Evolutionary conservation across 805 yeast genomes (phyloP), one percentile per base, ranked within the genome.

Genomic region (Metschnikowia gruessii): DNA sequence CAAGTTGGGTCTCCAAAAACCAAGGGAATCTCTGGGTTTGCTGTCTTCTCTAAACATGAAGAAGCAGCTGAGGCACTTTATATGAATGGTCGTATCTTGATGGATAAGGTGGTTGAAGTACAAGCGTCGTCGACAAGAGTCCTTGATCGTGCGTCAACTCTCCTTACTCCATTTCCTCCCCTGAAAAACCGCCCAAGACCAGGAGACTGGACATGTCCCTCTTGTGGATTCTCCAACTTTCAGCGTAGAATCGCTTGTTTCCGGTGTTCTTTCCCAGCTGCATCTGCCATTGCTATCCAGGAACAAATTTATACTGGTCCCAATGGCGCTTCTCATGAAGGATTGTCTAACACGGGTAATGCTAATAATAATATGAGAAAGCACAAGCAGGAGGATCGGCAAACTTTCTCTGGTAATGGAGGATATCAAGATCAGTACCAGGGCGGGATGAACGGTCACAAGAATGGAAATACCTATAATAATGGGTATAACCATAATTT

Each of bases 161-260:
- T 91, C 36, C 70, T 91, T 49, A 77, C 87, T 0, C 89, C 95
- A 3, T 91, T 91, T 68, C 96, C 97, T 13, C 81, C 85, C 26
- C 85, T 88, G 55, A 79, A 80, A 51, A 90, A 91, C 65, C 76
- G 94, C 57, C 96, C 96, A 18, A 76, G 97, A 60, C 97, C 97
- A 0, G 97, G 97, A 17, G 97, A 91, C 63, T 91, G 97, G 97
- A 87, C 87, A n/a, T 91, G 97, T 65, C 96, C 96, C 21, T 83
- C 91, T 6, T 91, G 97, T 73, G 96, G 97, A 1, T 91, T 91
- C 60, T 87, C 95, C 19, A 91, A 91, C 65, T 91, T 91, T 68
- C 97, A 91, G 67, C 79, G 97, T 59, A 78, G 97, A 65, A 86
- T 95, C 2, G 95, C 95, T 2, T 91, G 97, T 66, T 89, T 91